phyloP scores from a whole-genome alignment of 768 basidiomycete genomes.

The Psilocybe cyanescens region DNA sequence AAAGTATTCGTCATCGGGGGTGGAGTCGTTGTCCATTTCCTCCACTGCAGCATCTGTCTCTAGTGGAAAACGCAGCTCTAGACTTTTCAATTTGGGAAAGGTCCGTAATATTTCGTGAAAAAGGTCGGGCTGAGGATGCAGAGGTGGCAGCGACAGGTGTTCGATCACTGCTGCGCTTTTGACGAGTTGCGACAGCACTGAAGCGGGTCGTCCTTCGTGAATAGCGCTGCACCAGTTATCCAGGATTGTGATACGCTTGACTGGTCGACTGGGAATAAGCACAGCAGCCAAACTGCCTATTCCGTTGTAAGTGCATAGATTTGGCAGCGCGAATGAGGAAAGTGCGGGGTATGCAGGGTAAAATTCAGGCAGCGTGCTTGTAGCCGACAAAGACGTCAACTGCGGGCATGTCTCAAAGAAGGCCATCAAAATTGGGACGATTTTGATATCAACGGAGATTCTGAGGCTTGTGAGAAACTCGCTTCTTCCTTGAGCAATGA shows the following conservation, averaged over 20 bases:
- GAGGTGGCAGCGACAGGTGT: background rate
- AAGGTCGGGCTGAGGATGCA: background rate
- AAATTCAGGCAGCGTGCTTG: background rate
- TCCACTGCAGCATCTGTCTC: background rate
- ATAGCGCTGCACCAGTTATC: background rate
- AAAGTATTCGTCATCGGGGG: background rate
- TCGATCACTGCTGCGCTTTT: background rate
- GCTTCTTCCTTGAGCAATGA: background rate
- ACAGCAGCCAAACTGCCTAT: conserved; percentile 2
- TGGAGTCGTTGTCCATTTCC: background rate
- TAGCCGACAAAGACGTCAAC: background rate
- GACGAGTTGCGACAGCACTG: background rate
- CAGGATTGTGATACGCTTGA: background rate
- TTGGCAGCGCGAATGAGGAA: conserved; percentile 1
- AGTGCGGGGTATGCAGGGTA: background rate
- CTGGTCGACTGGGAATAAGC: background rate
- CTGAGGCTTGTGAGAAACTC: background rate
- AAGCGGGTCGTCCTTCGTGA: background rate
- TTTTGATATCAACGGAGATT: background rate
- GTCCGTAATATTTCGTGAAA: background rate
- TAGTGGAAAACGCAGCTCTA: background rate
- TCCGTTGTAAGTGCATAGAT: background rate
- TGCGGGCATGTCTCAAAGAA: conserved; percentile 5
- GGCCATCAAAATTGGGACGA: background rate
- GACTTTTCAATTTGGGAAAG: background rate